Evolutionary conservation across 2,329 filamentous ascomycete genomes (phyloP).

Genomic region (Madurella fahalii): DNA sequence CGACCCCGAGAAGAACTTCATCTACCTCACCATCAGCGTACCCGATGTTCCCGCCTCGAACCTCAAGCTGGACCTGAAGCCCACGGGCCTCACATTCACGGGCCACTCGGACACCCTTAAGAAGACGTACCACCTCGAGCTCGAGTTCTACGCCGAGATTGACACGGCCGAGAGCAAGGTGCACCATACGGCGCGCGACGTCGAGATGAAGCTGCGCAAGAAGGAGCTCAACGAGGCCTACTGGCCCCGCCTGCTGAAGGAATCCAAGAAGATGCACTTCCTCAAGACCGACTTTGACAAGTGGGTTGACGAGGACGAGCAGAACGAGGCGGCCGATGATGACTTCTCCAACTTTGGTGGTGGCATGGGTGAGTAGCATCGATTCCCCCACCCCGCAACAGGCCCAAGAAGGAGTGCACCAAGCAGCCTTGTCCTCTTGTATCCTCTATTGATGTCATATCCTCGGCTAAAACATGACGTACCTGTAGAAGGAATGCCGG

Average conservation of each 20-base stretch:
- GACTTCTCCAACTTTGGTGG: slow-evolving; percentile 63
- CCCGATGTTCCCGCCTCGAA: slow-evolving; percentile 74
- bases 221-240: slow-evolving; percentile 92
- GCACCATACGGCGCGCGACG: slow-evolving; percentile 81
- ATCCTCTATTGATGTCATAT: background rate
- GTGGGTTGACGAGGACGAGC: slow-evolving; percentile 99
- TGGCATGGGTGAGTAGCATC: slow-evolving; percentile 52
- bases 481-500: slow-evolving; percentile 48
- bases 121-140: slow-evolving; percentile 76
- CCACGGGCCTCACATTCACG: slow-evolving; percentile 72
- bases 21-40: slow-evolving; percentile 89
- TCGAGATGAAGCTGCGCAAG: slow-evolving; percentile 92
- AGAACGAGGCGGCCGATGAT: slow-evolving; percentile 82
- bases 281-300: slow-evolving; percentile 99
- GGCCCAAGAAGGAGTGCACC: slow-evolving; percentile 6
- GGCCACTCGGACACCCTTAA: slow-evolving; percentile 82
- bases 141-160: slow-evolving; percentile 89
- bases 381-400: slow-evolving; percentile 3
- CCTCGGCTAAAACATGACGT: slow-evolving; percentile 20
- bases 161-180: slow-evolving; percentile 79
- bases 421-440: slow-evolving; percentile 8
- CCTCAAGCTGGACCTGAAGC: slow-evolving; percentile 78
- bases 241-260: slow-evolving; percentile 95
- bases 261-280: slow-evolving; percentile 84
- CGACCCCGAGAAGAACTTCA: slow-evolving; percentile 83